Percentiles rank a stretch among this genome's conserved stretches.
Evolutionary conservation across 1,139 yeast species (phyloP).

Genomic region (Hanseniaspora gamundiae): DNA sequence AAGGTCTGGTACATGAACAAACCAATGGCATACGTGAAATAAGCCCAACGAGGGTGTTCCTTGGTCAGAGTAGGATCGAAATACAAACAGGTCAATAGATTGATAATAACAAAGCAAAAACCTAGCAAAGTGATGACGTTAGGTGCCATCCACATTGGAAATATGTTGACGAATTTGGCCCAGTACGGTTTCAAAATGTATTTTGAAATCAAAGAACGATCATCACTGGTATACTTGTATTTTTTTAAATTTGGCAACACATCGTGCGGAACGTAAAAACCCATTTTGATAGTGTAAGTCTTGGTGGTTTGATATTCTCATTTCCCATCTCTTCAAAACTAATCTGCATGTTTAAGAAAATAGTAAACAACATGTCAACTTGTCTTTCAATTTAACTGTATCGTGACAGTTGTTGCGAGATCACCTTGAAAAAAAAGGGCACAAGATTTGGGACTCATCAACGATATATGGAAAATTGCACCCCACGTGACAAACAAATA

Average conservation of each 20-base stretch:
- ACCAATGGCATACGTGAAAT: slow-evolving; percentile 69
- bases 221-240: slow-evolving; percentile 70
- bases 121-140: slow-evolving; percentile 78
- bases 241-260: slow-evolving; percentile 51
- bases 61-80: slow-evolving; percentile 57
- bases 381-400: too few species aligned
- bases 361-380: too few species aligned
- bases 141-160: slow-evolving; percentile 84
- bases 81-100: slow-evolving; percentile 53
- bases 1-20: slow-evolving; percentile 86
- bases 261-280: slow-evolving; percentile 52
- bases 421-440: background rate
- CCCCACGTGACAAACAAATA: too few species aligned
- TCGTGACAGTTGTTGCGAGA: too few species aligned
- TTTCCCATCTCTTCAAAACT: too few species aligned
- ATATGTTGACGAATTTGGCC: slow-evolving; percentile 51
- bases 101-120: slow-evolving; percentile 52
- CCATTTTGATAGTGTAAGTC: slow-evolving; percentile 43
- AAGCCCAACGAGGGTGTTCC: slow-evolving; percentile 70
- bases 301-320: too few species aligned
- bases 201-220: slow-evolving; percentile 66
- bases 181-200: slow-evolving; percentile 67
- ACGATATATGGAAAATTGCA: too few species aligned
- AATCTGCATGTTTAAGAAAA: too few species aligned
- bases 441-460: too few species aligned